Conservation (phyloP, 176 grass and related monocot genomes). For the Triticum urartu region DNA sequence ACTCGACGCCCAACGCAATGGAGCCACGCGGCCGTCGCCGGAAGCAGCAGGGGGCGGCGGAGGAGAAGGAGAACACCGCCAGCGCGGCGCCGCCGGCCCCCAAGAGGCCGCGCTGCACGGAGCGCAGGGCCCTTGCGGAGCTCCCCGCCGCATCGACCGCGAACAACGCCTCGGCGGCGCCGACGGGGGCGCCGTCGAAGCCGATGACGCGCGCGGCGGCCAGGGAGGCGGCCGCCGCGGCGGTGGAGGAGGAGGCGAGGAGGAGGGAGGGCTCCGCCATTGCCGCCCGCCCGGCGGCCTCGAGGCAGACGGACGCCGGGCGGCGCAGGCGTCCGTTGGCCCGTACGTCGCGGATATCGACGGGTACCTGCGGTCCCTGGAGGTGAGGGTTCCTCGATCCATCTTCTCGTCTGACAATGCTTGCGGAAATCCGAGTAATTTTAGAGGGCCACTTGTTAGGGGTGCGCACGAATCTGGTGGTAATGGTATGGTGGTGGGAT, state of each 20-base stretch:
- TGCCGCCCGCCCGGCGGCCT: background rate
- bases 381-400: slow-evolving; percentile 36
- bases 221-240: slow-evolving; percentile 14
- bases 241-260: background rate
- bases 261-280: background rate
- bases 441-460: background rate
- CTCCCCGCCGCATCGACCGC: background rate
- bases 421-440: background rate
- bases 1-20: background rate
- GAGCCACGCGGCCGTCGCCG: background rate
- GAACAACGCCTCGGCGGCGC: background rate
- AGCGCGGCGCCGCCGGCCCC: background rate
- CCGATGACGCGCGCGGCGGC: slow-evolving; percentile 42
- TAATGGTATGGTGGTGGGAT: background rate
- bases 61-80: slow-evolving; percentile 15
- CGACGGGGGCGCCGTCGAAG: background rate
- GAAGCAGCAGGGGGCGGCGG: slow-evolving; percentile 9
- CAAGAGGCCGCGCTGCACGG: background rate
- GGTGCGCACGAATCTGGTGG: too few species aligned
- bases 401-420: background rate
- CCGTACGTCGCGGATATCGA: slow-evolving; percentile 37
- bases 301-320: background rate
- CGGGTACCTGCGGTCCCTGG: slow-evolving; percentile 39
- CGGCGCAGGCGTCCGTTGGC: slow-evolving; percentile 1
- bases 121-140: slow-evolving; percentile 33